These are phyloP conservation scores for Suillus spraguei DNA, from an alignment of 768 basidiomycete species.

Conservation along the genomic window DNA sequence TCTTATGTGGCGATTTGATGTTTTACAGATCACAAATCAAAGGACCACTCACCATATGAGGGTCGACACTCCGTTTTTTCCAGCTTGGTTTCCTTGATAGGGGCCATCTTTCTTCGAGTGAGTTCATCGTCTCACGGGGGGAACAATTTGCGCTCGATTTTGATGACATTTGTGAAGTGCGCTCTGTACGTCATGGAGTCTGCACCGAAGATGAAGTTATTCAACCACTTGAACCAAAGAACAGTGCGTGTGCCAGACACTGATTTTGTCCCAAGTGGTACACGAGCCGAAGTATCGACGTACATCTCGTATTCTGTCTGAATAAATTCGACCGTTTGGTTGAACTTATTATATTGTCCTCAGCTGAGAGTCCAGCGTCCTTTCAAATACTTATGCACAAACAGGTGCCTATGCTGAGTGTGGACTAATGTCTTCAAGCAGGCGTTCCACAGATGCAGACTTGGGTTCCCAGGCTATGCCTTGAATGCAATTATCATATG, in stretches of 20 bases:
- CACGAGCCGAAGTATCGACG: conserved; percentile 17
- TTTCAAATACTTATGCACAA: conserved; percentile 40
- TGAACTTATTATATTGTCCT: conserved; percentile 33
- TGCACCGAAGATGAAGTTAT: conserved; percentile 34
- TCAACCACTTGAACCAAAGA: conserved; percentile 45
- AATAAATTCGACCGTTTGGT: conserved; percentile 14
- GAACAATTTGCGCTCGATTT: conserved; percentile 36
- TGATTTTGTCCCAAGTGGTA: conserved; percentile 19
- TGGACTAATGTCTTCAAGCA: conserved; percentile 60
- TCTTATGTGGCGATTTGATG: background rate
- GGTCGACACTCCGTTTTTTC: conserved; percentile 44
- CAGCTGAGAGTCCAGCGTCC: conserved; percentile 27
- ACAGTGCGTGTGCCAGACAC: conserved; percentile 25
- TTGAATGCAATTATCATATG: conserved; percentile 14
- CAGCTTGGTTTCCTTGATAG: conserved; percentile 33
- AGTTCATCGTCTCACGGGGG: conserved; percentile 24
- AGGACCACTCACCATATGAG: conserved; percentile 33
- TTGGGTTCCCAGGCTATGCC: conserved; percentile 41
- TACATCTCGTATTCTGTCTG: conserved; percentile 17
- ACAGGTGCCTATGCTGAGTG: conserved; percentile 44
- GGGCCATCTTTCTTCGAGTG: conserved; percentile 22
- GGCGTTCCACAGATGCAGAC: conserved; percentile 43
- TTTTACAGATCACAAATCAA: background rate
- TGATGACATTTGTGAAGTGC: conserved; percentile 35
- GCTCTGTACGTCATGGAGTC: conserved; percentile 37